phyloP scores from a whole-genome alignment of 2,329 filamentous ascomycete species.

The Chrysosporium queenslandicum region DNA sequence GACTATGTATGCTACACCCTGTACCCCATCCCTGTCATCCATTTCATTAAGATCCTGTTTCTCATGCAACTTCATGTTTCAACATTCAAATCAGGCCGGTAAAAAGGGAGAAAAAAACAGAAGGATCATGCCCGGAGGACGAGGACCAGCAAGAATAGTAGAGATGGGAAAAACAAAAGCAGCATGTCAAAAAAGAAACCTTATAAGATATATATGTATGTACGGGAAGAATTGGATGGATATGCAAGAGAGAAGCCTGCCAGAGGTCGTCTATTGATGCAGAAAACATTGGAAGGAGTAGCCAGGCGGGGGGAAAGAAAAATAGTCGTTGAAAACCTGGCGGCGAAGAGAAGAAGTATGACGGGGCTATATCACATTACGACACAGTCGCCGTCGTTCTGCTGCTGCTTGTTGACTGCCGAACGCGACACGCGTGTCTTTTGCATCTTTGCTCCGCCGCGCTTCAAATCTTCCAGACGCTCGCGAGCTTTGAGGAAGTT shows the following conservation, averaged over 20 bases:
- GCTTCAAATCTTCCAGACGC: conserved; percentile 82
- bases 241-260: conserved; percentile 1
- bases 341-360: background rate
- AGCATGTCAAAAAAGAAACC: background rate
- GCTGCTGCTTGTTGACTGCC: conserved; percentile 56
- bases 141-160: background rate
- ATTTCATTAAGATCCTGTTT: conserved; percentile 1
- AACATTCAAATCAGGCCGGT: background rate
- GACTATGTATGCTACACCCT: background rate
- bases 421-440: conserved; percentile 72
- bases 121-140: background rate
- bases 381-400: conserved; percentile 79
- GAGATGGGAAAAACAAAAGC: background rate
- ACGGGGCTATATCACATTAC: conserved; percentile 55
- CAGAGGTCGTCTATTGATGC: conserved; percentile 3
- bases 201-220: conserved; percentile 1
- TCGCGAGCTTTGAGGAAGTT: conserved; percentile 90
- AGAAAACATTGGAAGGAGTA: too few species aligned
- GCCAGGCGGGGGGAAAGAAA: background rate
- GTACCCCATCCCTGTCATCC: background rate
- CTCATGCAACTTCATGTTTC: conserved; percentile 4
- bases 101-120: too few species aligned
- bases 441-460: conserved; percentile 60
- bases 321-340: background rate
- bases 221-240: conserved; percentile 1